Evolutionary conservation across 2,329 filamentous ascomycete species (phyloP), one percentile per base, ranked within the genome.

Genomic region (Diaporthe sp.): DNA sequence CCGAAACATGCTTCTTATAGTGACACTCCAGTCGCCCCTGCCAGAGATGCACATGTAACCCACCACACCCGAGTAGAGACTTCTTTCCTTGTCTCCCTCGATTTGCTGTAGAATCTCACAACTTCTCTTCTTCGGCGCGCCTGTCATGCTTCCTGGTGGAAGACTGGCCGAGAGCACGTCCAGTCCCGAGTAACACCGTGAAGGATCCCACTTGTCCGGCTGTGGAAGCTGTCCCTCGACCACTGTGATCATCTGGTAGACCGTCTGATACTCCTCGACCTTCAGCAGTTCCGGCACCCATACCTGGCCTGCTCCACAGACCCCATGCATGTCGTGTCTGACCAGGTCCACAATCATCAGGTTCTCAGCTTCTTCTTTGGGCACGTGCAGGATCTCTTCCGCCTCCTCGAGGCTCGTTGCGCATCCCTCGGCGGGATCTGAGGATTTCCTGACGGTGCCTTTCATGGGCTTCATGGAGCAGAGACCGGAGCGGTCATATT

Each of bases 331-430:
- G 82, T 98, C 96, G 80, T 98, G 96, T 0, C 96, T 91, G n/a
- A 98, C 97, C 1, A 98, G 88, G 82, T 98, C 96, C 3, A 98
- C 96, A 79, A 98, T 98, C 97, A 98, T 98, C 32, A 98, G 89
- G 80, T 98, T 98, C 85, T 98, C 96, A 0, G 96, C 96, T 79
- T 94, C 92, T 82, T 98, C 97, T 82, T 98, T 98, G 30, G 94
- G 93, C 0, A 94, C 89, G 73, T 93, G 91, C 19, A 98, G 89
- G 51, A 97, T 90, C 37, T 86, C 85, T 75, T 92, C 91, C 0
- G 96, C 96, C 79, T 94, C 89, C 7, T 88, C 89, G n/a, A 93
- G 86, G 0, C 93, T 97, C 47, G 72, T 58, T 25, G 74, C 68
- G 25, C 55, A 74, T 17, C 74, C 74, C 19, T 50, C 47, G 25